A percentile compares a stretch with the other conserved stretches of the same genome.
Evolutionary conservation across 768 basidiomycete genomes (phyloP).

Genomic region (Auriscalpium microsporum): DNA sequence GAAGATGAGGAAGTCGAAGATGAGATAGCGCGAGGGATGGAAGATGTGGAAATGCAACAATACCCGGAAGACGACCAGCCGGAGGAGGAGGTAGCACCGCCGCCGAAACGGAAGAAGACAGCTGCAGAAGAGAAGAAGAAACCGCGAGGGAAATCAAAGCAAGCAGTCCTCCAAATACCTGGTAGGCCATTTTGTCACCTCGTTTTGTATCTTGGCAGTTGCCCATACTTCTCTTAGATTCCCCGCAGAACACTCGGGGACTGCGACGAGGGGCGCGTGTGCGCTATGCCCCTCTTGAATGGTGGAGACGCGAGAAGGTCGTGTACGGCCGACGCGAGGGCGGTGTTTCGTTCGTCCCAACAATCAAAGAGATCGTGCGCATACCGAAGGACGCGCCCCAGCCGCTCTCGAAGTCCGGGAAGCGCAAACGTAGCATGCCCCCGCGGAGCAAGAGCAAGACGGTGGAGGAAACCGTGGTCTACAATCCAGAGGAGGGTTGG

Average conservation of each 20-base stretch:
- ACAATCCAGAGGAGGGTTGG: slow-evolving; percentile 61
- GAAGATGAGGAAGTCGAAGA: slow-evolving; percentile 28
- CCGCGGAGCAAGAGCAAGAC: slow-evolving; percentile 31
- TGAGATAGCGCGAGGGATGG: slow-evolving; percentile 33
- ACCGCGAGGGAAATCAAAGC: neutral
- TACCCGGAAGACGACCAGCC: slow-evolving; percentile 24
- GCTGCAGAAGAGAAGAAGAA: neutral
- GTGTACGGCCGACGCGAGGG: slow-evolving; percentile 64
- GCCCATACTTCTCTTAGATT: slow-evolving; percentile 9
- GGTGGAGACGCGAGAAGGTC: slow-evolving; percentile 88
- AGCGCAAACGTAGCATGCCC: slow-evolving; percentile 28
- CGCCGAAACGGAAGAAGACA: slow-evolving; percentile 7
- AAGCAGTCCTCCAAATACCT: neutral
- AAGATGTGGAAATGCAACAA: slow-evolving; percentile 16
- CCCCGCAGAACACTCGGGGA: slow-evolving; percentile 24
- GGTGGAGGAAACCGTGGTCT: slow-evolving; percentile 37
- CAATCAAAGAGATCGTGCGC: slow-evolving; percentile 57
- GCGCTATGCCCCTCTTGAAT: slow-evolving; percentile 70
- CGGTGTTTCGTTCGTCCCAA: slow-evolving; percentile 46
- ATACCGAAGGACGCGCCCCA: slow-evolving; percentile 41
- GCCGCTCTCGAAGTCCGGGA: slow-evolving; percentile 36
- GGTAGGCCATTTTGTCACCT: neutral
- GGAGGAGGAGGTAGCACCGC: slow-evolving; percentile 13
- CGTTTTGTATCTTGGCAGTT: neutral
- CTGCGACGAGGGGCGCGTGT: slow-evolving; percentile 65